Conservation (phyloP, 306 rosid species). For the Rosa rugosa region DNA sequence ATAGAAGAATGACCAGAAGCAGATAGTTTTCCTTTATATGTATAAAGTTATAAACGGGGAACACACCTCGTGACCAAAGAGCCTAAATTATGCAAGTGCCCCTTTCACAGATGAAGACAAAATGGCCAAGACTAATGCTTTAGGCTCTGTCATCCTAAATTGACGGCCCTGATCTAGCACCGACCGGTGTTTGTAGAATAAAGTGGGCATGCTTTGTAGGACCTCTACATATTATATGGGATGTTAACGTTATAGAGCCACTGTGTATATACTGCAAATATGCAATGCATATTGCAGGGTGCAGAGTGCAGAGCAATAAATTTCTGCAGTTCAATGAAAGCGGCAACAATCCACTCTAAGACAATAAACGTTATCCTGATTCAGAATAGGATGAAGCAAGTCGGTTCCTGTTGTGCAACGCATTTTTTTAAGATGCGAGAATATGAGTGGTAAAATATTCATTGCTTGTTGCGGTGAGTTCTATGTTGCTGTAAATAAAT, state of each 20-base stretch:
- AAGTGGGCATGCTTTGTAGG: slow-evolving; percentile 27
- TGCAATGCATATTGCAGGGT: neutral
- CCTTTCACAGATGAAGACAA: neutral
- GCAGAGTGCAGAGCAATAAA: neutral
- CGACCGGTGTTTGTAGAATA: slow-evolving; percentile 16
- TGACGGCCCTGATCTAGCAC: slow-evolving; percentile 28
- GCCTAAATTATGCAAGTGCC: neutral
- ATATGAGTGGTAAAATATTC: too few relatives aligned
- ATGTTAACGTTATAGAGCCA: neutral
- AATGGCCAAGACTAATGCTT: neutral
- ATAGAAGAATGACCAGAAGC: neutral
- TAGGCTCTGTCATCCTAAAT: neutral
- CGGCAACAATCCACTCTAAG: neutral
- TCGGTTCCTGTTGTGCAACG: neutral
- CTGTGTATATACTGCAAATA: slow-evolving; percentile 11
- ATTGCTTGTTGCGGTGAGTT: too few relatives aligned
- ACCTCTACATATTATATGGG: slow-evolving; percentile 9
- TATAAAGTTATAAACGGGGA: neutral
- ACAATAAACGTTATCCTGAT: neutral
- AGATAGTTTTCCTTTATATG: neutral
- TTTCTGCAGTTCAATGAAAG: slow-evolving; percentile 11
- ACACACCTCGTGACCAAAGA: neutral
- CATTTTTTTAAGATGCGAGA: neutral
- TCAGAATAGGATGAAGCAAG: neutral
- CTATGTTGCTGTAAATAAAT: too few relatives aligned